Base-by-base conservation (phyloP, 768 basidiomycete species). In the Lactarius trivialis region DNA sequence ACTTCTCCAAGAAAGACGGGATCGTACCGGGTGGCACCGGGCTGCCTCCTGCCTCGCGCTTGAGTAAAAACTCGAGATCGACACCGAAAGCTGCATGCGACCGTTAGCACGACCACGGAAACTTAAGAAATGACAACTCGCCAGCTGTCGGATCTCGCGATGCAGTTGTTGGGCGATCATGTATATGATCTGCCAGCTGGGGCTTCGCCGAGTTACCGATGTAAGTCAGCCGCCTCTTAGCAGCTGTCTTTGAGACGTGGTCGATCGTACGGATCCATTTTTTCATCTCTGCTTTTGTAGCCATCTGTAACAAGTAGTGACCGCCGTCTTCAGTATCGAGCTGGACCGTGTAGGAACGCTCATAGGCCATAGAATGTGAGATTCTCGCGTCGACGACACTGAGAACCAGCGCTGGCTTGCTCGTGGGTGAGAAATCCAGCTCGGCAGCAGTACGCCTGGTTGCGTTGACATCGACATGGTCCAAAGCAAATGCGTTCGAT, bases 311-410 rank as follows among this genome's bases (percentile, higher is more conserved):
- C 36, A 92, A 72, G 68, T 91, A 91, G 68, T 86, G 86, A 0
- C 89, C 91, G 8, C 92, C 92, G 69, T 93, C 91, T 71, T 93
- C 92, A 0, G 91, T 89, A 68, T 89, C 85, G 49, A 94, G 77
- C 69, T 88, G 84, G 77, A 93, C 90, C 54, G 83, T 85, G 71
- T 85, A 93, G 52, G 91, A 89, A 51, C 91, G 80, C 64, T 91
- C 87, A 70, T 87, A 86, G 70, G 91, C 91, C 74, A 85, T 82
- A 67, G 88, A 85, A 64, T 82, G 82, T 9, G 82, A 78, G 24
- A 89, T 85, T 37, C 80, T 81, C 19, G 89, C 86, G 65, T 88
- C 89, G 51, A 85, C 82, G 36, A 93, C 77, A 66, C 83, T 90
- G 57, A 93, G 75, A 28, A 89, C 88, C 49, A 90, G 75, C 28